phyloP scores from a whole-genome alignment of 306 rosid species.

The Arachis hypogaea region DNA sequence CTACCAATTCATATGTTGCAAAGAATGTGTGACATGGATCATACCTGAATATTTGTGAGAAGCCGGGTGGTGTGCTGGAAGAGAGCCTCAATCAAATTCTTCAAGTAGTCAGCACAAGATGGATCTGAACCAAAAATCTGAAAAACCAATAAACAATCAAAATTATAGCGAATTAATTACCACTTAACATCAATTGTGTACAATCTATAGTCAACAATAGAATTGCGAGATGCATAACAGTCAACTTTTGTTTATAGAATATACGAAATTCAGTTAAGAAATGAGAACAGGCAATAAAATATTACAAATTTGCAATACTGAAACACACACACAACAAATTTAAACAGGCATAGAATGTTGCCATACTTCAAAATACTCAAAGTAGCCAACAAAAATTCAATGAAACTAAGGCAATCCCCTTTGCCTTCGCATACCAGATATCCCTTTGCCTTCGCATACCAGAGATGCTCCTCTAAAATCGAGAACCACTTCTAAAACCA shows the following conservation, averaged over 20 bases:
- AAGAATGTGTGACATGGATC: constrained; percentile 34
- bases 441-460: too few relatives aligned
- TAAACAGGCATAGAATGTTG: not conserved
- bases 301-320: not conserved
- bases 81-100: constrained; percentile 87
- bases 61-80: constrained; percentile 82
- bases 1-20: constrained; percentile 21
- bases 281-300: not conserved
- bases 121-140: constrained; percentile 99
- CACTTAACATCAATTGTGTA: constrained; percentile 18
- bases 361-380: not conserved
- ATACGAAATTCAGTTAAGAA: constrained; percentile 9
- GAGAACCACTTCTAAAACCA: constrained; percentile 13
- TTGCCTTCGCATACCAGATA: not conserved
- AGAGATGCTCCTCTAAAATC: not conserved
- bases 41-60: constrained; percentile 89
- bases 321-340: not conserved
- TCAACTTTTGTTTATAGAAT: not conserved
- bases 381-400: not conserved
- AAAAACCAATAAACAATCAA: constrained; percentile 48
- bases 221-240: constrained; percentile 25
- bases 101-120: constrained; percentile 88
- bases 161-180: constrained; percentile 35
- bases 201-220: constrained; percentile 8
- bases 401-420: not conserved